Percentiles rank a stretch among this genome's conserved stretches.
These are phyloP conservation scores for Pseudozyma hubeiensis DNA, from an alignment of 1,284 basidiomycete genomes.

Conservation along the genomic window DNA sequence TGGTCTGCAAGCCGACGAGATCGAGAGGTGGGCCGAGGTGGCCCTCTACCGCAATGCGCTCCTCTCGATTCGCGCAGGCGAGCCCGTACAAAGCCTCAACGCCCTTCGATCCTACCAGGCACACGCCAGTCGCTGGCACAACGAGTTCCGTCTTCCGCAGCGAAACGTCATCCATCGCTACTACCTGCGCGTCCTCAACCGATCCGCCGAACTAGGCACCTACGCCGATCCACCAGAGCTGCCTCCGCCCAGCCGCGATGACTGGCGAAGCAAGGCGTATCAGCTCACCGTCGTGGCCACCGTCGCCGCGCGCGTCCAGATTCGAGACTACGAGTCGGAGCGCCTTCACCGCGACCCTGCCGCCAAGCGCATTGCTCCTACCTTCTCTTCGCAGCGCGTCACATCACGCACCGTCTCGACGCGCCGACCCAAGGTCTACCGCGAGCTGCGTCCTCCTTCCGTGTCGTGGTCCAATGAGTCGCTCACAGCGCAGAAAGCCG, in stretches of 20 bases:
- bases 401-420: constrained; percentile 59
- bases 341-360: constrained; percentile 44
- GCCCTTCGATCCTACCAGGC: constrained; percentile 66
- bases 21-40: constrained; percentile 65
- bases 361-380: constrained; percentile 34
- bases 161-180: constrained; percentile 62
- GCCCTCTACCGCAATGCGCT: constrained; percentile 66
- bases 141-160: constrained; percentile 63
- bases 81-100: constrained; percentile 48
- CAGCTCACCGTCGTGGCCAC: constrained; percentile 53
- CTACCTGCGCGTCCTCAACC: constrained; percentile 59
- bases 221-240: constrained; percentile 49
- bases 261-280: constrained; percentile 61
- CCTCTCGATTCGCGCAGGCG: constrained; percentile 55
- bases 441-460: constrained; percentile 42
- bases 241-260: constrained; percentile 43
- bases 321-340: constrained; percentile 58
- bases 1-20: constrained; percentile 63
- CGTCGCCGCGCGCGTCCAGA: constrained; percentile 58
- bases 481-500: constrained; percentile 47
- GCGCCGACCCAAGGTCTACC: constrained; percentile 52
- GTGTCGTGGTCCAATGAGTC: constrained; percentile 62
- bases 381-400: constrained; percentile 35
- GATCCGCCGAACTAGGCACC: constrained; percentile 44
- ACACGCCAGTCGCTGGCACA: constrained; percentile 61